Base-by-base conservation (phyloP, 2,329 filamentous ascomycete genomes). In the Cercospora sojina region DNA sequence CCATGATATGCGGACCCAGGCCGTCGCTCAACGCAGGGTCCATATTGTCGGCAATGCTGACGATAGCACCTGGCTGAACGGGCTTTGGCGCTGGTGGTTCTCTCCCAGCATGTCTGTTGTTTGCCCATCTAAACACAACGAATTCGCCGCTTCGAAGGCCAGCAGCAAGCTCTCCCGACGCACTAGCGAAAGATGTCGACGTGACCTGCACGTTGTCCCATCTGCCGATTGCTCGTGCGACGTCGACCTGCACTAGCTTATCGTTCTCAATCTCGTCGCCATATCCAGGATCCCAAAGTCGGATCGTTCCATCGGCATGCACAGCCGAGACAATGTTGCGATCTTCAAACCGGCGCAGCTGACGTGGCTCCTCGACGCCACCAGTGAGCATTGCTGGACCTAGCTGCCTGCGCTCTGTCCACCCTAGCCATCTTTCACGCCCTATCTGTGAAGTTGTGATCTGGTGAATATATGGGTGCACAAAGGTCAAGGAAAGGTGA, bases 241-340 rank as follows among this genome's bases (percentile, higher is more conserved):
- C 83, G 74, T 99, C 94, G 5, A 96, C 88, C 79, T 99, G 94
- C 25, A 98, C 81, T 62, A 92, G 85, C 3, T 84, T 83, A 12
- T 87, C 85, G 74, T 98, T 98, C 78, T 99, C 95, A 59, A 99
- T 91, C 74, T 97, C 92, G 75, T 99, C 95, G 13, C 88, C 91
- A 74, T 96, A 91, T 0, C 95, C 95, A 20, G 90, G 87, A 78
- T 99, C 95, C 93, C 93, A 99, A 6, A 98, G 83, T 32, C 93
- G 86, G n/a, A 99, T 84, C 0, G 91, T 96, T 62, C 93, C 92
- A 78, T 99, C 95, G 3, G 90, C 92, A 77, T 99, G 94, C 0
- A 92, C 90, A 4, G 91, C 92, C 68, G 94, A 90, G 6, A 97
- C 85, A 53, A 98, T 87, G 65, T 93, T 96, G 57, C 95, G 87